Percentiles rank a stretch among this genome's conserved stretches.
Evolutionary conservation across 148 eudicot genomes (phyloP).

Genomic region (Rhododendron ferrugineum): DNA sequence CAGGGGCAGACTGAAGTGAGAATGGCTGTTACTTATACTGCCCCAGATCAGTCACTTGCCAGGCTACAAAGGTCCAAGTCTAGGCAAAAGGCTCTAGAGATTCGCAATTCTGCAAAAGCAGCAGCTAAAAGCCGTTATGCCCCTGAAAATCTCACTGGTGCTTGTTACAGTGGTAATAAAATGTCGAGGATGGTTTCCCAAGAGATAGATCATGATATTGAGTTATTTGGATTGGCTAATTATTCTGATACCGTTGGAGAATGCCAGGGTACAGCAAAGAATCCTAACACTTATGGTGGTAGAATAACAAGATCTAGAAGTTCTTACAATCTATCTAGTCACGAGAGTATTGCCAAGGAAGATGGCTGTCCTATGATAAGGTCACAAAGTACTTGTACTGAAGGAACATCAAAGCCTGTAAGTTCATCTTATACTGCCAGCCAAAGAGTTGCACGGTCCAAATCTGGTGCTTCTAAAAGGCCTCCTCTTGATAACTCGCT

Average conservation of each 20-base stretch:
- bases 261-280: slow-evolving; percentile 18
- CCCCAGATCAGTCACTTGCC: slow-evolving; percentile 50
- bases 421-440: slow-evolving; percentile 7
- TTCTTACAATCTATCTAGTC: slow-evolving; percentile 12
- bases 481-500: slow-evolving; percentile 8
- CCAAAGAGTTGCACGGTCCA: slow-evolving; percentile 16
- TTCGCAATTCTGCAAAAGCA: slow-evolving; percentile 59
- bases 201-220: slow-evolving; percentile 12
- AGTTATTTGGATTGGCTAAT: slow-evolving; percentile 13
- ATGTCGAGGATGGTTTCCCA: slow-evolving; percentile 9
- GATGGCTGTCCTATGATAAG: slow-evolving; percentile 16
- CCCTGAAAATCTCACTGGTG: slow-evolving; percentile 18
- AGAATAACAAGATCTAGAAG: slow-evolving; percentile 27
- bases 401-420: slow-evolving; percentile 10
- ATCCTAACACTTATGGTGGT: slow-evolving; percentile 9
- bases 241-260: slow-evolving; percentile 10
- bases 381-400: slow-evolving; percentile 14
- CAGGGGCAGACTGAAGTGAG: background rate
- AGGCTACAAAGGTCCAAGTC: slow-evolving; percentile 72
- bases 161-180: slow-evolving; percentile 18
- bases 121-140: slow-evolving; percentile 32
- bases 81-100: slow-evolving; percentile 82
- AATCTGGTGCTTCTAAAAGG: slow-evolving; percentile 11
- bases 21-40: background rate
- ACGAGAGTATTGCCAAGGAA: slow-evolving; percentile 8